Conservation (phyloP, 257 asterid genomes). For the Rhazya stricta region DNA sequence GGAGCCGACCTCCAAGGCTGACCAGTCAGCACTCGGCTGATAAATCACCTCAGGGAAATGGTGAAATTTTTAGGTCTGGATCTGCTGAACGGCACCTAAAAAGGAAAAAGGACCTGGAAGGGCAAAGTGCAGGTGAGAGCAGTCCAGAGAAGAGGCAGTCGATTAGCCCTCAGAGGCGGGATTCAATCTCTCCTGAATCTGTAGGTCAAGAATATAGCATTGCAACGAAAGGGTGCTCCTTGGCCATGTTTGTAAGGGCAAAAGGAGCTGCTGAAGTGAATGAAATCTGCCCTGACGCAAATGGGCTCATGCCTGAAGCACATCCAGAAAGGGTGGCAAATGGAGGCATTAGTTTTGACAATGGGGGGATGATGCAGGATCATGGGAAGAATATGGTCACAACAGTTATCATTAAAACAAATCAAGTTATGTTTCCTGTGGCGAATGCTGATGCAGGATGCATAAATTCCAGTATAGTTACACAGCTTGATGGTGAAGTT, state of each 20-base stretch:
- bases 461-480: constrained; percentile 17
- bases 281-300: constrained; percentile 14
- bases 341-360: constrained; percentile 7
- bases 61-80: constrained; percentile 37
- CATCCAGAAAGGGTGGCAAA: constrained; percentile 11
- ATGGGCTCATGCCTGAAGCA: constrained; percentile 11
- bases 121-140: constrained; percentile 27
- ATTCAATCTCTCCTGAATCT: constrained; percentile 57
- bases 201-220: constrained; percentile 30
- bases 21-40: constrained; percentile 39
- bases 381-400: constrained; percentile 16
- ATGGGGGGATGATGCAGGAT: constrained; percentile 16
- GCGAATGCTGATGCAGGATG: constrained; percentile 35
- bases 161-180: constrained; percentile 53
- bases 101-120: constrained; percentile 52
- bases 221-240: constrained; percentile 28
- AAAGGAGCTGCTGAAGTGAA: constrained; percentile 19
- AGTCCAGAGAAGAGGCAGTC: constrained; percentile 52
- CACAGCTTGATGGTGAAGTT: constrained; percentile 10
- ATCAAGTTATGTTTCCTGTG: constrained; percentile 12
- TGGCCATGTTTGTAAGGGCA: constrained; percentile 16
- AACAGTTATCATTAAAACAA: constrained; percentile 17
- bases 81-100: constrained; percentile 45
- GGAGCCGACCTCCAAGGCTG: constrained; percentile 49
- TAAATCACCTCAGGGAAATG: constrained; percentile 33